These are phyloP conservation scores for Blastobotrys malaysiensis DNA, from an alignment of 1,139 yeast genomes.

Conservation along the genomic window DNA sequence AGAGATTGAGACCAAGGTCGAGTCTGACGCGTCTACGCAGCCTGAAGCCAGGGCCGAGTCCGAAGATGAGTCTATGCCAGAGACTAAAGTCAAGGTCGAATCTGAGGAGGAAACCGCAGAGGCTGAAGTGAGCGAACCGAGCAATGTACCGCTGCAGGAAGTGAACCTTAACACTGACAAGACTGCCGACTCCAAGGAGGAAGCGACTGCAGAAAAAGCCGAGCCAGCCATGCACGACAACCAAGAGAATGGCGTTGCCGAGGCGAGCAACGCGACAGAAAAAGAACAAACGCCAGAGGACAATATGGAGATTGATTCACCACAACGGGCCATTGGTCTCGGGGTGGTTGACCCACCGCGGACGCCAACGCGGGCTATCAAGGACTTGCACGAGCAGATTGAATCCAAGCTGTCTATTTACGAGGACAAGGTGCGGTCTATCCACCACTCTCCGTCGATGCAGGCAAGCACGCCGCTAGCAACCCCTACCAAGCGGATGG, in stretches of 20 bases:
- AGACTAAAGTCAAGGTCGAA: too few relatives aligned
- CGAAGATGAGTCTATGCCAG: too few relatives aligned
- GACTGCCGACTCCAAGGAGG: too few relatives aligned
- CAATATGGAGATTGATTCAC: not conserved
- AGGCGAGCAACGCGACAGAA: too few relatives aligned
- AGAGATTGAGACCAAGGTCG: too few relatives aligned
- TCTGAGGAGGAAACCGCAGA: not conserved
- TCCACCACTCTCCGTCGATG: not conserved
- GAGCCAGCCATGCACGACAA: not conserved
- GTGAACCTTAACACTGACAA: not conserved
- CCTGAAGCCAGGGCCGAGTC: too few relatives aligned
- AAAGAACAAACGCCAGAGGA: not conserved
- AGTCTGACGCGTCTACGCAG: too few relatives aligned
- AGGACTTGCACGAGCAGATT: slow-evolving; percentile 3
- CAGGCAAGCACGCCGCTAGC: not conserved
- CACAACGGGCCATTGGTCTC: not conserved
- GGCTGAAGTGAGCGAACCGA: not conserved
- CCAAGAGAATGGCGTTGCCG: not conserved
- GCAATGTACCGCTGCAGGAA: not conserved
- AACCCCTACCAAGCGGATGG: slow-evolving; percentile 1
- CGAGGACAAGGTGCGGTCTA: slow-evolving; percentile 4
- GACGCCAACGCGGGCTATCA: not conserved
- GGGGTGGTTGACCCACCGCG: not conserved
- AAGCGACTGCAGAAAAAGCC: too few relatives aligned
- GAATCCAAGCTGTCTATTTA: slow-evolving; percentile 8